Percentiles rank a stretch among this genome's conserved stretches.
phyloP scores from a whole-genome alignment of 768 basidiomycete species.

The Naganishia kalamii region DNA sequence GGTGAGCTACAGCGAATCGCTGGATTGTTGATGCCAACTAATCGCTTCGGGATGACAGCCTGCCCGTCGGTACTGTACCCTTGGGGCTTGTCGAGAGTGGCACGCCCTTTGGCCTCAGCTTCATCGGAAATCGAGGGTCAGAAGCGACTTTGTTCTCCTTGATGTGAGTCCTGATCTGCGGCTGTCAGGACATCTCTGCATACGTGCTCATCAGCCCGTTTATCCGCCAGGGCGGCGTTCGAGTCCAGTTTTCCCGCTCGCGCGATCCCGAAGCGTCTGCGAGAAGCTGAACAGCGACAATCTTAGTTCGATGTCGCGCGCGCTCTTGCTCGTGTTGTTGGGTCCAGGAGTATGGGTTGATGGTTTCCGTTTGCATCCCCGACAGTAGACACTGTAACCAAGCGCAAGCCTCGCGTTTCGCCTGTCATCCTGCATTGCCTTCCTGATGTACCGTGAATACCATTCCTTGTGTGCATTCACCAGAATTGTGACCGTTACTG shows the following conservation, averaged over 20 bases:
- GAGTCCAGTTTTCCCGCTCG: background rate
- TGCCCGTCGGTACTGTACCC: background rate
- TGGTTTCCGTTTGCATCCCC: too few relatives aligned
- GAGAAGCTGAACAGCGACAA: too few relatives aligned
- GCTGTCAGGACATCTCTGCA: too few relatives aligned
- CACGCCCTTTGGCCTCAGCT: background rate
- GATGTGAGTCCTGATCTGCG: background rate
- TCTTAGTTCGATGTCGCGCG: too few relatives aligned
- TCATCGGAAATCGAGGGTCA: background rate
- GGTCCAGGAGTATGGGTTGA: too few relatives aligned
- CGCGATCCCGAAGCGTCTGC: background rate
- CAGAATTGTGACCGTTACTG: too few relatives aligned
- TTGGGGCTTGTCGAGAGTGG: background rate
- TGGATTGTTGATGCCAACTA: background rate
- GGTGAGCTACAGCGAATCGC: background rate
- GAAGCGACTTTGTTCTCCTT: background rate
- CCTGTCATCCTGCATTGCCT: too few relatives aligned
- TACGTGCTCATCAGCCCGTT: background rate
- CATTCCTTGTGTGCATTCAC: too few relatives aligned
- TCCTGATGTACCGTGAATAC: too few relatives aligned
- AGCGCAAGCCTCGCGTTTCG: too few relatives aligned
- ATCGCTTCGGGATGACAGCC: background rate
- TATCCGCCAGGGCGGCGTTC: background rate
- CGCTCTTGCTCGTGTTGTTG: too few relatives aligned
- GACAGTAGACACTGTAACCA: too few relatives aligned